Base-by-base conservation (phyloP, 1,284 basidiomycete genomes). In the Ceratobasidium sp. region DNA sequence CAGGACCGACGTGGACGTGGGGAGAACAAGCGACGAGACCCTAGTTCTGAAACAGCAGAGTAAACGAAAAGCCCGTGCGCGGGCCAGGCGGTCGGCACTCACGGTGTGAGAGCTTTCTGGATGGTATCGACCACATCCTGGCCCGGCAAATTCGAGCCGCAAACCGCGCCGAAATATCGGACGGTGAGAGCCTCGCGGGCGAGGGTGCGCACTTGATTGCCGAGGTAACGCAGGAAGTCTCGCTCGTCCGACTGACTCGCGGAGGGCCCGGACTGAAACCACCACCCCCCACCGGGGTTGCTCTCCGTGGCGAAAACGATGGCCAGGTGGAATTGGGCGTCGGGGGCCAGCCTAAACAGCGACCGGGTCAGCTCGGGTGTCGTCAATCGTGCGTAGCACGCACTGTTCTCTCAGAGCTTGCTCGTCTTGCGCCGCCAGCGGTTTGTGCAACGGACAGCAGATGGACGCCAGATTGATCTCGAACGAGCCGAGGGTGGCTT, bases 261-360 rank as follows among this genome's bases (percentile, higher is more conserved):
- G n/a, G 14, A 9, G 11, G 4, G 11, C 8, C 43, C 41, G n/a
- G 39, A 49, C 43, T 16, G 49, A 13, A 6, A 8, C 46, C 46
- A 65, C 41, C 46, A 65, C 1, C 63, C 63, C 6, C 63, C 63
- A 1, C 43, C 41, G 16, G 63, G 63, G 3, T 65, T 2, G 19
- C 63, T 51, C 31, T 65, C 63, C 8, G 63, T 65, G 39, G 51
- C 46, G 46, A 65, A 65, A 3, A 65, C 46, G 2, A 65, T 46
- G 27, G 27, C 29, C 63, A 65, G 24, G 43, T 65, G 63, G 46
- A 29, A 65, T 4, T 31, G 9, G 2, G 29, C 3, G 29, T 34
- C 34, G 1, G 13, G 19, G 7, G 29, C 16, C 11, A 65, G 48
- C 27, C 63, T 65, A 13, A 1, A 9, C 22, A 37, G n/a, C 14